Evolutionary conservation across 441 rosid genomes (phyloP).

Genomic region (Corymbia calophylla): DNA sequence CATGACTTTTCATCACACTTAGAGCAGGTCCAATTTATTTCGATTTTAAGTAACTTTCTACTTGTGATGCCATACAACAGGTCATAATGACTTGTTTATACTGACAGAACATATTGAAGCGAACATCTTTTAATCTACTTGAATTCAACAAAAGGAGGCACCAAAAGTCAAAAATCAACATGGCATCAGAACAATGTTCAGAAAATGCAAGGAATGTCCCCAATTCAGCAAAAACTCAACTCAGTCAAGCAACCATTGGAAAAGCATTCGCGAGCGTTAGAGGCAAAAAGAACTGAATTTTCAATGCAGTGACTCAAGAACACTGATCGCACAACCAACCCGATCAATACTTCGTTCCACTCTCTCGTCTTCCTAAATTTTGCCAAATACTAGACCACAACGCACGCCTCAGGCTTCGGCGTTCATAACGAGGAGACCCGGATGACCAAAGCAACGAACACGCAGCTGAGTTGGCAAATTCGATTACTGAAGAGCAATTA

Average conservation of each 20-base stretch:
- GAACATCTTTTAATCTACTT: background rate
- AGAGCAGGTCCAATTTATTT: background rate
- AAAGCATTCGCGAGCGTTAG: background rate
- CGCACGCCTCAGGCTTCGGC: background rate
- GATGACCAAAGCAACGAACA: background rate
- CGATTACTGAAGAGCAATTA: background rate
- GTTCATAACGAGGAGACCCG: background rate
- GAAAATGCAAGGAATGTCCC: background rate
- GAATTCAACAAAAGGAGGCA: background rate
- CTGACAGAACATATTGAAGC: background rate
- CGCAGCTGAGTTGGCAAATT: background rate
- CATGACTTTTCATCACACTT: background rate
- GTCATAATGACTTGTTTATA: background rate
- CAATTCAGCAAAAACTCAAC: background rate
- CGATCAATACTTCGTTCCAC: background rate
- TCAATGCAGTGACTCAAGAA: background rate
- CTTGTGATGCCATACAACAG: background rate
- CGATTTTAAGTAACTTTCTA: background rate
- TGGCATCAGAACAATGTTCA: background rate
- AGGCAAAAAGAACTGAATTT: background rate
- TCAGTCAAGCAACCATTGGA: background rate
- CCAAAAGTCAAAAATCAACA: background rate
- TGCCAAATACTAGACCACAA: background rate
- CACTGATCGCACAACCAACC: background rate
- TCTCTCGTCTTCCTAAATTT: background rate